Evolutionary conservation across 345 rosid genomes (phyloP), one percentile per base, ranked within the genome.

Genomic region (Cochlearia excelsa): DNA sequence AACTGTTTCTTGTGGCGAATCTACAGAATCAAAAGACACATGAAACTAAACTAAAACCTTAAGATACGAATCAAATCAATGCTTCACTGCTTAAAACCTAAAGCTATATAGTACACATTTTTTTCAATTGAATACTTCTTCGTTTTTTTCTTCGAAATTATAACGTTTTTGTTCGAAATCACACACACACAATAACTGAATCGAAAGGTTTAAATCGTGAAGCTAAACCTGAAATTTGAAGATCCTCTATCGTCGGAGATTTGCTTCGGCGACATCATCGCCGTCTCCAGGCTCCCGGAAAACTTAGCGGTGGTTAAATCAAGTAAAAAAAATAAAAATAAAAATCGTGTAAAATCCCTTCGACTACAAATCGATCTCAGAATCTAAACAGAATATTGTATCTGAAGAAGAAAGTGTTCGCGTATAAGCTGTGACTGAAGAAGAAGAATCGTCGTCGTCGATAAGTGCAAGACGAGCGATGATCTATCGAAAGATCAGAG

Each of bases 201-300:
- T 42, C 30, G 29, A 59, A 5, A 26, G 0, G 46, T 37, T 5
- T 0, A 35, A 9, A 5, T 33, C 9, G 6, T 6, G 30, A 60
- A 42, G 34, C 26, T 65, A 23, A 16, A 88, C 98, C 92, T 78
- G 79, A 75, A 80, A 59, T 86, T 79, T 57, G 88, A 38, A 63
- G 95, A 88, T 65, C 82, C 92, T 68, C 95, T 82, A 81, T 82
- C 95, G 41, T 88, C 96, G 50, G 85, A 70, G 63, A 68, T 69
- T 80, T 67, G 86, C 73, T 70, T 83, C 43, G 96, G 91, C 53
- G 96, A 83, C 86, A 83, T 90, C 86, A 85, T 90, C 57, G 54
- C 87, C 57, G 54, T 57, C 35, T 29, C 47, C 9, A 46, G 29
- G n/a, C 9, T 39, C 37, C 49, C 23, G 23, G 48, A 26, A 2